Evolutionary conservation across 768 basidiomycete genomes (phyloP).

Genomic region (Leucocoprinus sp.): DNA sequence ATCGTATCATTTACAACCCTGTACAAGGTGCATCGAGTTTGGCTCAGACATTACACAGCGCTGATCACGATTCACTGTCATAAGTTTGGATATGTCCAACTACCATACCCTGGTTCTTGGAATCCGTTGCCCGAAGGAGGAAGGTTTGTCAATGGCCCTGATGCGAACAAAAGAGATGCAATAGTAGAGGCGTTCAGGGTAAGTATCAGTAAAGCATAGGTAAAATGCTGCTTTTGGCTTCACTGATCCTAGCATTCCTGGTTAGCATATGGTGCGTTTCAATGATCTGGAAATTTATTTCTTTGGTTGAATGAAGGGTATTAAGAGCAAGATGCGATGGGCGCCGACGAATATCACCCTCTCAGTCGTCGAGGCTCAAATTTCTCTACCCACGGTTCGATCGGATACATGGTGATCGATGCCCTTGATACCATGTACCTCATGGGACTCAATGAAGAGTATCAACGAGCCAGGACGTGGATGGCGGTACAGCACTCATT

Average conservation of each 20-base stretch:
- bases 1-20: background rate
- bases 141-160: slow-evolving; percentile 29
- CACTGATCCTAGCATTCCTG: slow-evolving; percentile 63
- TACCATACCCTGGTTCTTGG: background rate
- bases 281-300: background rate
- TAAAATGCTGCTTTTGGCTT: background rate
- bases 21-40: background rate
- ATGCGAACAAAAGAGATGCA: slow-evolving; percentile 56
- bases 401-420: slow-evolving; percentile 89
- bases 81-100: background rate
- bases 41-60: background rate
- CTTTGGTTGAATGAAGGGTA: background rate
- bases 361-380: slow-evolving; percentile 69
- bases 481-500: slow-evolving; percentile 61
- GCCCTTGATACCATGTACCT: slow-evolving; percentile 84
- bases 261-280: slow-evolving; percentile 66
- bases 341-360: slow-evolving; percentile 88
- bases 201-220: slow-evolving; percentile 15
- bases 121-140: background rate
- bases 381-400: slow-evolving; percentile 65
- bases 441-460: slow-evolving; percentile 80
- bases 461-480: slow-evolving; percentile 74
- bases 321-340: slow-evolving; percentile 85
- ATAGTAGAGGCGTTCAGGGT: slow-evolving; percentile 78
- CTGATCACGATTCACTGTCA: background rate